These are phyloP conservation scores for Nitzschia putrida DNA, from an alignment of 108 stramenopile genomes.

Conservation along the genomic window DNA sequence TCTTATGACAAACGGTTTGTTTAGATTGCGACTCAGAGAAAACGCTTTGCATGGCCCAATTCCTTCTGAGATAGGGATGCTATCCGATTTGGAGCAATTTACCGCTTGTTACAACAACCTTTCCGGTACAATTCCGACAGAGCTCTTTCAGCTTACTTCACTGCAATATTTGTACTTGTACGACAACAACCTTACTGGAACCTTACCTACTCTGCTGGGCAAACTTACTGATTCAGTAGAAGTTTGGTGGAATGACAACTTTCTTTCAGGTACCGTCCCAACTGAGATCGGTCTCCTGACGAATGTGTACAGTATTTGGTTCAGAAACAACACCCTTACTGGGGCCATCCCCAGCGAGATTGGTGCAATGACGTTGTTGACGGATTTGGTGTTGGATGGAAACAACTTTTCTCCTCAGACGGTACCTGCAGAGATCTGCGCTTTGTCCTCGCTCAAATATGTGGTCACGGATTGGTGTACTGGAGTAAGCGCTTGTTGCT, in stretches of 20 bases:
- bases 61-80: slow-evolving; percentile 38
- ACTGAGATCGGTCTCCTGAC: slow-evolving; percentile 43
- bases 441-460: too few species aligned
- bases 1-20: too few species aligned
- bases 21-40: background rate
- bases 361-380: slow-evolving; percentile 34
- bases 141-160: slow-evolving; percentile 42
- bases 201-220: slow-evolving; percentile 49
- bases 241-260: slow-evolving; percentile 65
- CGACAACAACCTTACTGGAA: slow-evolving; percentile 62
- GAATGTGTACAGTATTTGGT: background rate
- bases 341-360: slow-evolving; percentile 46
- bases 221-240: slow-evolving; percentile 40
- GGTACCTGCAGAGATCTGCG: too few species aligned
- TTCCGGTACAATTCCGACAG: slow-evolving; percentile 53
- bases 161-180: slow-evolving; percentile 70
- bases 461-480: too few species aligned
- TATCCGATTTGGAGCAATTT: slow-evolving; percentile 29
- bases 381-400: slow-evolving; percentile 1
- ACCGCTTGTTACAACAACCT: slow-evolving; percentile 46
- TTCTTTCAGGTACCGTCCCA: slow-evolving; percentile 59
- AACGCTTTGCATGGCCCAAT: slow-evolving; percentile 30
- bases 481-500: too few species aligned
- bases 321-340: slow-evolving; percentile 10
- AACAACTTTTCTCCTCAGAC: slow-evolving; percentile 37